Percentiles rank a stretch among this genome's conserved stretches.
Conservation (phyloP, 1,284 basidiomycete genomes). For the Thecaphora thlaspeos region DNA sequence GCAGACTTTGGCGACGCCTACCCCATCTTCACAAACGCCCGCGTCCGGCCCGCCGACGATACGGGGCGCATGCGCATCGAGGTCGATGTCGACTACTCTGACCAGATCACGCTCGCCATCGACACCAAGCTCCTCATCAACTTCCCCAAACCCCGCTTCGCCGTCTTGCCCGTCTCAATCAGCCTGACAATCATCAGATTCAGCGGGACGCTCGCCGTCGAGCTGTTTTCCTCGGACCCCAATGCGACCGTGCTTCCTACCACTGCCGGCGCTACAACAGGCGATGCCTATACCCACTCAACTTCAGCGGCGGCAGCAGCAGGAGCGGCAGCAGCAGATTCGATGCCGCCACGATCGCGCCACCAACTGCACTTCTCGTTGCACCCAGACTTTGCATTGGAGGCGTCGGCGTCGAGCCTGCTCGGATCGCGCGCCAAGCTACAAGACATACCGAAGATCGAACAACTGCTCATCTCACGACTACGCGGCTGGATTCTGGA, state of each 20-base stretch:
- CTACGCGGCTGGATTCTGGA: conserved; percentile 62
- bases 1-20: conserved; percentile 63
- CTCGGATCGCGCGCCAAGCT: conserved; percentile 64
- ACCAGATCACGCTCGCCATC: conserved; percentile 62
- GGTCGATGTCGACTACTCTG: conserved; percentile 64
- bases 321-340: conserved; percentile 6
- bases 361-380: conserved; percentile 62
- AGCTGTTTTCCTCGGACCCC: conserved; percentile 19
- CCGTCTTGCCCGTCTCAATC: conserved; percentile 63
- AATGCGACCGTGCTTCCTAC: conserved; percentile 32
- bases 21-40: conserved; percentile 62
- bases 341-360: conserved; percentile 41
- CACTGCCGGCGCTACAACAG: no score
- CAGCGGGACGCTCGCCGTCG: conserved; percentile 61
- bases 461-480: conserved; percentile 63
- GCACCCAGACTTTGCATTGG: conserved; percentile 64
- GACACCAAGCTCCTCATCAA: conserved; percentile 65
- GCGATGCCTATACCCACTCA: no score
- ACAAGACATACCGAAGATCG: conserved; percentile 66
- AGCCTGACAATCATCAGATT: conserved; percentile 63
- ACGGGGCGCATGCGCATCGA: conserved; percentile 63
- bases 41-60: conserved; percentile 63
- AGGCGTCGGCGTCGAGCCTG: conserved; percentile 62
- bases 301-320: not conserved
- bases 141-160: conserved; percentile 64